Evolutionary conservation across 768 basidiomycete species (phyloP), one percentile per base, ranked within the genome.

Genomic region (Amanita pseudoporphyria): DNA sequence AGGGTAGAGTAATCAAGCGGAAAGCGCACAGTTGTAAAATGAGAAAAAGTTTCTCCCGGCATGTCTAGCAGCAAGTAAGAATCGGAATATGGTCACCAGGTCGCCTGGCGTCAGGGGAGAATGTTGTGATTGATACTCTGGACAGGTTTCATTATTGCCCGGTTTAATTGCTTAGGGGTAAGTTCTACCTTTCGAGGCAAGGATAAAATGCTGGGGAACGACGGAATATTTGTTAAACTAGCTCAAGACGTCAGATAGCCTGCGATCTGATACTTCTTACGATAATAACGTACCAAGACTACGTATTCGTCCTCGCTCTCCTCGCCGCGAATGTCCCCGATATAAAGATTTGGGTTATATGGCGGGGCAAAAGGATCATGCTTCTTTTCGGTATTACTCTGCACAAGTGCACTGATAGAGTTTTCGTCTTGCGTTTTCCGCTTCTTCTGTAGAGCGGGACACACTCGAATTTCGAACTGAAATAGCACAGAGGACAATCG

Each of bases 211-310:
- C 39, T 81, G 72, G 0, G 84, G 85, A 7, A 88, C 76, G 16
- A 96, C 78, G 28, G 89, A 82, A 64, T 77, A 95, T 67, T 90
- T 92, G 67, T 92, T 93, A 59, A 92, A 66, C 88, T 92, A 30
- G 21, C 18, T 22, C 16, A 49, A 18, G 41, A 43, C 42, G 28
- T 49, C 14, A 31, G 32, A 50, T 40, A 40, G 46, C 19, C 19
- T 12, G 22, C 24, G 48, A 37, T 35, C 10, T 33, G 13, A 18
- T 18, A 16, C n/a, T n/a, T n/a, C n/a, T 19, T 30, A 44, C 31
- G 16, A 13, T 16, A 21, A 16, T 16, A 39, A 62, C 79, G 57
- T 57, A 91, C 90, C 68, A 93, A 65, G 18, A 86, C 71, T 32
- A 76, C 76, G 64, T 88, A 89, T 42, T 78, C 73, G 30, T 72